Evolutionary conservation across 1,284 basidiomycete genomes (phyloP), one percentile per base, ranked within the genome.

Genomic region (Calocybe gambosa): DNA sequence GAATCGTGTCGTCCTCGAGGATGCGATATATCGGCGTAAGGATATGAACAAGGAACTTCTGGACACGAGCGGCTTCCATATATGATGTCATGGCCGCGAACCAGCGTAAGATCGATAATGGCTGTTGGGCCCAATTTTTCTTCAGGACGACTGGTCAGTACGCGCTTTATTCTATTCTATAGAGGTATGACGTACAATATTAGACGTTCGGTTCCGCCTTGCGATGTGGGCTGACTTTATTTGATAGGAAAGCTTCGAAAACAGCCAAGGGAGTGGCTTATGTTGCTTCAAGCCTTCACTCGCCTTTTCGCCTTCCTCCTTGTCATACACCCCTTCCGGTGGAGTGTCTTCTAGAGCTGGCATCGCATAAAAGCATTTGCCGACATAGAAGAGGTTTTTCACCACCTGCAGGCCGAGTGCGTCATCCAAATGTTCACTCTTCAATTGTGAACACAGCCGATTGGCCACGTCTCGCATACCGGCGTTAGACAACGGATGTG

Each of bases 351-450:
- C 53, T 0, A 57, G 52, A 41, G 60, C 54, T 9, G 71, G 64
- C 12, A 71, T 60, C n/a, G 65, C 63, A 51, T 68, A 78, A 67
- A 93, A 94, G 63, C 82, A 84, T 65, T 91, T 93, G 23, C 89
- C 89, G 25, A 96, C 71, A 60, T 88, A 96, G 59, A 96, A 93
- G 12, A 99, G 65, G 55, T 98, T 93, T 72, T 97, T 98, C 59
- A 97, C 92, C 12, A 93, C 71, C 66, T 98, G 92, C 52, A 96
- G 66, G 45, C 85, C 78, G 13, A 95, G 71, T 3, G 77, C 65
- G 33, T 85, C 83, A 56, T 93, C 90, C 33, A 98, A 68, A 54
- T 88, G 76, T 9, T 82, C 73, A 56, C 93, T 93, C 63, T 86
- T 85, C 50, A 99, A 75, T 62, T 98, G 84, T 39, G 85, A 64